Conservation (phyloP, 1,139 yeast species). For the Nakaseomyces kungkrabaensis region DNA sequence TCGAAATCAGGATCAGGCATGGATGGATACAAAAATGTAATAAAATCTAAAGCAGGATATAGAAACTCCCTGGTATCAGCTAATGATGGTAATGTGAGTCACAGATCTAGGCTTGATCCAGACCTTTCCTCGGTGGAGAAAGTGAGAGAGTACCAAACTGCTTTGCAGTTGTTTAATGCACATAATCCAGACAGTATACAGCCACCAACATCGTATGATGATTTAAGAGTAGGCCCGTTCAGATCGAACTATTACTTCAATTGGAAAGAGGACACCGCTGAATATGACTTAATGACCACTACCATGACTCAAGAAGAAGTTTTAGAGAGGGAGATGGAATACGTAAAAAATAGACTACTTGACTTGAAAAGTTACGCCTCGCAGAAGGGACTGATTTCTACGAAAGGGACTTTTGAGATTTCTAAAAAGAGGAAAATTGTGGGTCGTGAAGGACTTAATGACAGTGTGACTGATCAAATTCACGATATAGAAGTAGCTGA, state of each 20-base stretch:
- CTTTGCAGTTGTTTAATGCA: conserved; percentile 14
- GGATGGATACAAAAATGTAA: neutral
- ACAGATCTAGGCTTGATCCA: conserved; percentile 5
- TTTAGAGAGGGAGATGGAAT: conserved; percentile 23
- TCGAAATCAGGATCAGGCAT: neutral
- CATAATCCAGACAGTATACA: conserved; percentile 8
- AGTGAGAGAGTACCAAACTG: conserved; percentile 17
- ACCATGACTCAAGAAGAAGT: conserved; percentile 25
- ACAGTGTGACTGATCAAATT: neutral
- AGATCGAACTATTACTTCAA: conserved; percentile 11
- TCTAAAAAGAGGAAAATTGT: neutral
- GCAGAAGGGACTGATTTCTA: neutral
- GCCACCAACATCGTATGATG: conserved; percentile 6
- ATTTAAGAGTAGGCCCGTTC: conserved; percentile 7
- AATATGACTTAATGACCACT: conserved; percentile 20
- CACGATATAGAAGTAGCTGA: neutral
- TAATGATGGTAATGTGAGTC: neutral
- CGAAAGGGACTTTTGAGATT: neutral
- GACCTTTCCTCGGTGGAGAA: conserved; percentile 17
- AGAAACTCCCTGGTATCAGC: neutral
- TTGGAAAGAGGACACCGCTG: conserved; percentile 18
- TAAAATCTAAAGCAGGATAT: neutral
- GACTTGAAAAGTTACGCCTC: conserved; percentile 14
- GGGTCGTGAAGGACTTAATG: neutral
- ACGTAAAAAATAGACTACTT: conserved; percentile 16